Conservation (phyloP, 495 filamentous ascomycete species). For the Neurospora sp. region DNA sequence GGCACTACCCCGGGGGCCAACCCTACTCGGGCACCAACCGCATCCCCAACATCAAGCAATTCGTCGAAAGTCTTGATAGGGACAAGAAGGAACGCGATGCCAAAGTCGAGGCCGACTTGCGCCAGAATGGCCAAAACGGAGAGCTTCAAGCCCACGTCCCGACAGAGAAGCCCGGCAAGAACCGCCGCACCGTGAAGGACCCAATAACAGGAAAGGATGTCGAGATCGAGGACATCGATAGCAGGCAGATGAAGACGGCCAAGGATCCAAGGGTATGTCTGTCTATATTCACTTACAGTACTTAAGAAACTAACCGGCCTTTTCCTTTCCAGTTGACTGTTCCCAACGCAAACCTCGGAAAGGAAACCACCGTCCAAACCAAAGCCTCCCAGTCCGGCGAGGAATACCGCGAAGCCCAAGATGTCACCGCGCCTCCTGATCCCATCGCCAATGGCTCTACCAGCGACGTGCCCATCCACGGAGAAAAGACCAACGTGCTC, state of each 20-base stretch:
- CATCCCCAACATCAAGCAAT: constrained; percentile 78
- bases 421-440: constrained; percentile 84
- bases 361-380: constrained; percentile 57
- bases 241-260: constrained; percentile 58
- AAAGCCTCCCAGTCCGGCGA: constrained; percentile 45
- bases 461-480: constrained; percentile 88
- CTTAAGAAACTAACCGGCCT: not conserved
- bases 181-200: constrained; percentile 66
- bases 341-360: constrained; percentile 78
- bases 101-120: constrained; percentile 47
- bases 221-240: constrained; percentile 72
- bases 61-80: constrained; percentile 64
- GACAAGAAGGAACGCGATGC: constrained; percentile 69
- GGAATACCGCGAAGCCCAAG: constrained; percentile 76
- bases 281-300: no score
- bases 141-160: constrained; percentile 33
- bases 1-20: constrained; percentile 24
- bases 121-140: constrained; percentile 9
- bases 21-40: constrained; percentile 62
- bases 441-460: constrained; percentile 70
- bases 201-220: constrained; percentile 79
- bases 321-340: constrained; percentile 53
- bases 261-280: constrained; percentile 52
- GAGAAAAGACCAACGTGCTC: constrained; percentile 90
- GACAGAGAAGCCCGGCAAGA: constrained; percentile 32